Conservation (phyloP, 441 rosid species). For the Raphanus hybrid region DNA sequence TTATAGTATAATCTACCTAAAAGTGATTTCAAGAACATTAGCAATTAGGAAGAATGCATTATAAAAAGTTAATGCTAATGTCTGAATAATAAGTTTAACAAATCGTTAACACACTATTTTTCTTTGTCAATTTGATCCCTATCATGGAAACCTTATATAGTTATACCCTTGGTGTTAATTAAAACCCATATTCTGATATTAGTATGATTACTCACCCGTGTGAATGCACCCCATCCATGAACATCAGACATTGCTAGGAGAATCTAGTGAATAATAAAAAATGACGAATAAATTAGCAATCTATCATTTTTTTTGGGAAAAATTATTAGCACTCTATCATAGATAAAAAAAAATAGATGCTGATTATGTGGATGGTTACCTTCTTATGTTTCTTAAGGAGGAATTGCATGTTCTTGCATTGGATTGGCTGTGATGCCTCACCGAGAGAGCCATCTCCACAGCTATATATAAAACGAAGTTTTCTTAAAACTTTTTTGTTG, state of each 20-base stretch:
- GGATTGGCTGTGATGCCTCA: conserved; percentile 75
- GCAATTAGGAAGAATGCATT: neutral
- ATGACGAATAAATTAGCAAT: neutral
- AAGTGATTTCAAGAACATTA: neutral
- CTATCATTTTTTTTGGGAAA: no score
- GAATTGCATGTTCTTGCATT: conserved; percentile 89
- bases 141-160: neutral
- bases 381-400: conserved; percentile 80
- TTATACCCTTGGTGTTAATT: neutral
- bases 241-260: conserved; percentile 76
- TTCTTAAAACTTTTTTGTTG: neutral
- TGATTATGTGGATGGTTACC: conserved; percentile 46
- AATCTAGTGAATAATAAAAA: conserved; percentile 58
- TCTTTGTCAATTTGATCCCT: neutral
- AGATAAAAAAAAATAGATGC: conserved; percentile 1
- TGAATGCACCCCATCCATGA: conserved; percentile 98
- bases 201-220: conserved; percentile 53
- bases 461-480: conserved; percentile 48
- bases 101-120: neutral
- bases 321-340: neutral
- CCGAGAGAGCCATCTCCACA: conserved; percentile 83
- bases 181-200: neutral
- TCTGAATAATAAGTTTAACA: neutral
- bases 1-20: neutral
- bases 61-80: neutral